These are phyloP conservation scores for Chamaecrista fasciculata DNA, from an alignment of 306 rosid species.

Conservation along the genomic window DNA sequence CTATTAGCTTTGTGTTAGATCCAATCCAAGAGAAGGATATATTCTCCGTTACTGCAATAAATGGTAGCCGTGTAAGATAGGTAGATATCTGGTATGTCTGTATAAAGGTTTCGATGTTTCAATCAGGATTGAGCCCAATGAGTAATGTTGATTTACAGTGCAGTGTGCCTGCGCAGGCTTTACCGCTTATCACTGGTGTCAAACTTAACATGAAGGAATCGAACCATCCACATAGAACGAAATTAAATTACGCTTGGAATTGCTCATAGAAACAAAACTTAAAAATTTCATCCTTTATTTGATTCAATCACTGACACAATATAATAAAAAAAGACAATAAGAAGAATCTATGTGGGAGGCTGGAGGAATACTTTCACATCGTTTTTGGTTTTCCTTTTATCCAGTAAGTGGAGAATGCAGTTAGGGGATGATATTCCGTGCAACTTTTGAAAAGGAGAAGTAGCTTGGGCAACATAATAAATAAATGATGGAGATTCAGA, in stretches of 20 bases:
- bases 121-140: neutral
- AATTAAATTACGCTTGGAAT: neutral
- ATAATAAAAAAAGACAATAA: neutral
- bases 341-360: neutral
- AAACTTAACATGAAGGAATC: neutral
- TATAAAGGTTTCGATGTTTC: conserved; percentile 9
- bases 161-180: neutral
- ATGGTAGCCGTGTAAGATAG: conserved; percentile 28
- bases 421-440: neutral
- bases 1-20: conserved; percentile 23
- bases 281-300: no score
- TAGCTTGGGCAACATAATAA: neutral
- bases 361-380: neutral
- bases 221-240: no score
- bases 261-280: neutral
- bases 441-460: neutral
- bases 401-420: neutral
- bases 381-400: neutral
- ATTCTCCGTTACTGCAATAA: conserved; percentile 35
- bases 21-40: conserved; percentile 10
- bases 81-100: conserved; percentile 20
- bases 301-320: neutral
- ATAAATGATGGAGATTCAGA: neutral
- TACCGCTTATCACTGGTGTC: neutral
- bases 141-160: neutral